phyloP scores from a whole-genome alignment of 2,329 filamentous ascomycete species.

The Penicillium freii region DNA sequence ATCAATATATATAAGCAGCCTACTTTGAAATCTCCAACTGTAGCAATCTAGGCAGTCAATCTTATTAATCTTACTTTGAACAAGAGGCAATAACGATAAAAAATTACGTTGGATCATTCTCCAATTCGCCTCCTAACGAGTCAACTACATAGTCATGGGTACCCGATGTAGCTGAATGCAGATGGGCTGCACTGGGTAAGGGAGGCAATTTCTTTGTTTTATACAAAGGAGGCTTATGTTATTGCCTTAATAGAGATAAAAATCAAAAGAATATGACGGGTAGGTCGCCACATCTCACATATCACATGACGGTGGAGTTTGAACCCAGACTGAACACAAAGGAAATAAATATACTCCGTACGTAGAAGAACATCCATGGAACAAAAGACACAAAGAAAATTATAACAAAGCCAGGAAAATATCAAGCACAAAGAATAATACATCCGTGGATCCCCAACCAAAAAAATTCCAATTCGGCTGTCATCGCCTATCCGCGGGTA shows the following conservation, averaged over 20 bases:
- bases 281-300: neutral
- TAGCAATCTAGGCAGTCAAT: no score
- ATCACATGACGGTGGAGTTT: neutral
- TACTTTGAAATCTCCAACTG: no score
- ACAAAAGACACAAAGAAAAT: no score
- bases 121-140: neutral
- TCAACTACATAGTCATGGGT: neutral
- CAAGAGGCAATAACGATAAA: neutral
- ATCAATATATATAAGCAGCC: no score
- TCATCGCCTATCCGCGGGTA: neutral
- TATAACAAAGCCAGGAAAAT: neutral
- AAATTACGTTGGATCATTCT: neutral
- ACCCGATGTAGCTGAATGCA: no score
- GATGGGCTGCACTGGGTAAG: neutral
- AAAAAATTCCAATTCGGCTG: neutral
- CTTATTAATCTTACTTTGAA: neutral
- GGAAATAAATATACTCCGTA: no score
- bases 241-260: neutral
- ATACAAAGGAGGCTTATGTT: neutral
- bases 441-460: neutral
- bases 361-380: no score
- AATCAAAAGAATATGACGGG: neutral
- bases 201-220: neutral
- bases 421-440: neutral
- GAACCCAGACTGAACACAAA: neutral